These are phyloP conservation scores for Aspergillus pseudotamarii DNA, from an alignment of 2,329 filamentous ascomycete species.

Conservation along the genomic window DNA sequence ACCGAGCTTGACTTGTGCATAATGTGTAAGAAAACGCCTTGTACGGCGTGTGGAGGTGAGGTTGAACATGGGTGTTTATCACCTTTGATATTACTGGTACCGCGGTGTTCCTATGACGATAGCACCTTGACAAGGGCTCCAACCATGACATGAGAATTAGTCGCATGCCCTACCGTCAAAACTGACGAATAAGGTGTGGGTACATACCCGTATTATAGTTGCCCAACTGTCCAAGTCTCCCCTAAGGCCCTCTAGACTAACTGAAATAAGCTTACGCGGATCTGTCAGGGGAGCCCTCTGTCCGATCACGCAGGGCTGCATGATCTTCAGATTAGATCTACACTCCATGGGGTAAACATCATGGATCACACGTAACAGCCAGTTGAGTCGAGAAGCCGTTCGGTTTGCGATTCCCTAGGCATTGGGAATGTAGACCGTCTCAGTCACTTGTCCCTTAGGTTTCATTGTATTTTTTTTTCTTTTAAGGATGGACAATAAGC, in stretches of 20 bases:
- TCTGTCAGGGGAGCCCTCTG: conserved; percentile 6
- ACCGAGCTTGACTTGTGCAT: background rate
- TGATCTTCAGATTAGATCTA: conserved; percentile 12
- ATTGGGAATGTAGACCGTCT: background rate
- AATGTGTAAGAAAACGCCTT: background rate
- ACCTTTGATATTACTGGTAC: background rate
- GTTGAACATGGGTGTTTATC: background rate
- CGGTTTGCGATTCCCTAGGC: background rate
- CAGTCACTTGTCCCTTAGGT: background rate
- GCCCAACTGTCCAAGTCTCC: background rate
- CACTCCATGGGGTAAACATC: background rate
- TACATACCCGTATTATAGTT: background rate
- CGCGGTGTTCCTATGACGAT: background rate
- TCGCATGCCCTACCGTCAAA: background rate
- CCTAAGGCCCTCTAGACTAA: conserved; percentile 2
- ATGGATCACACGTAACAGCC: background rate
- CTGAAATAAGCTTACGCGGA: conserved; percentile 12
- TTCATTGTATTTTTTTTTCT: background rate
- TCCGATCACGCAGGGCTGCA: conserved; percentile 8
- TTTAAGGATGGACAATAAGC: background rate
- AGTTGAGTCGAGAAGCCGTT: background rate
- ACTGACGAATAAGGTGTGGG: background rate
- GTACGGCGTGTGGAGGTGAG: background rate
- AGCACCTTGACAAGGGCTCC: background rate
- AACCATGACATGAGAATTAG: background rate